phyloP scores from a whole-genome alignment of 371 early-diverging fungal genomes.

The Actinomucor elegans region DNA sequence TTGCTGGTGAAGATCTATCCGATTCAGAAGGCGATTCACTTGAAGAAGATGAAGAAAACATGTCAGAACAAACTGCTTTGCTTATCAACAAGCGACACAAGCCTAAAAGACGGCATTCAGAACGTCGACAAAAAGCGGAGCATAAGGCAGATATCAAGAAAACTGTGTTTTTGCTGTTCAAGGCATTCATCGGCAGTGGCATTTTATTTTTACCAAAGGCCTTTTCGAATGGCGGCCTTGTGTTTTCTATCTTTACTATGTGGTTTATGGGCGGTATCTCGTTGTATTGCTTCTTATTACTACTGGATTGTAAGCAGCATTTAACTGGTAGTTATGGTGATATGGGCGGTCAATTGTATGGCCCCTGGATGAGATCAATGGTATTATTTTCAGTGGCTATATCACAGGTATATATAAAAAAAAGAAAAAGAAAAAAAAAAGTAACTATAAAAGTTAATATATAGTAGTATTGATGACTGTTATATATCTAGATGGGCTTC shows the following conservation, averaged over 20 bases:
- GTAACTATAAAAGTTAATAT: too few relatives aligned
- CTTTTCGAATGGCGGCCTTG: conserved; percentile 79
- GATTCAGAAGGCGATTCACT: conserved; percentile 46
- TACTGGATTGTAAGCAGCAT: conserved; percentile 64
- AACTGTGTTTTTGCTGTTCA: conserved; percentile 64
- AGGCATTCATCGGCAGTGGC: conserved; percentile 81
- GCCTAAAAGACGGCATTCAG: conserved; percentile 3
- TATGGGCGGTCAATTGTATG: conserved; percentile 83
- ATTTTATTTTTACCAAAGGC: conserved; percentile 80
- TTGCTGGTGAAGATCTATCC: conserved; percentile 74
- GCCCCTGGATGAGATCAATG: conserved; percentile 72
- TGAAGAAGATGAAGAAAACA: conserved; percentile 43
- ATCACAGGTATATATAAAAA: conserved; percentile 60
- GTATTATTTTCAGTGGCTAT: conserved; percentile 84
- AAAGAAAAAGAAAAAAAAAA: too few relatives aligned
- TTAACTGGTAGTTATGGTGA: conserved; percentile 88
- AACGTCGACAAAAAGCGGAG: conserved; percentile 2
- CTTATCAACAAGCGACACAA: conserved; percentile 7
- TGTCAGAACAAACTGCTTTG: conserved; percentile 35
- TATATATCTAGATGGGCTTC: conserved; percentile 71
- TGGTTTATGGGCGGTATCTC: conserved; percentile 65
- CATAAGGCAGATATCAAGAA: conserved; percentile 47
- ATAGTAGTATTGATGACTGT: background rate
- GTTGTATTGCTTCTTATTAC: conserved; percentile 66
- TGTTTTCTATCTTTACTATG: conserved; percentile 67